Base-by-base conservation (phyloP, 2,329 filamentous ascomycete species). In the Pseudodiploospora longispora region DNA sequence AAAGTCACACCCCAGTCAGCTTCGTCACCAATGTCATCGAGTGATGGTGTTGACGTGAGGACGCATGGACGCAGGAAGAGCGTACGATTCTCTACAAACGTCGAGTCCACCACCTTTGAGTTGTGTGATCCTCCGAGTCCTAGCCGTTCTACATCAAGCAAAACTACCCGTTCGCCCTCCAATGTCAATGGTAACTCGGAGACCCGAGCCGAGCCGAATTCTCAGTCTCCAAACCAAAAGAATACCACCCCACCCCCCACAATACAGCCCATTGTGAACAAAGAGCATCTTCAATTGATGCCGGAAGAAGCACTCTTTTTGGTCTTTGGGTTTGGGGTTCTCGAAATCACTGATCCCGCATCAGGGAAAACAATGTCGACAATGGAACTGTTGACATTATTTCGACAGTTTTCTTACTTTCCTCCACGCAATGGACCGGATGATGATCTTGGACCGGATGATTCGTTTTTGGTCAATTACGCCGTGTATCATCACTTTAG, bases 401-500 rank as follows among this genome's bases (percentile, higher is more conserved):
- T 85, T 55, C 79, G 87, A 31, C 77, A 75, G 41, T 68, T 83
- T 53, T 88, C 84, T 0, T 81, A 81, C 54, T 85, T 84, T 42
- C 85, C 85, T 6, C 74, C 82, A 6, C 69, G 70, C 8, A 51
- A 58, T 3, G 59, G 56, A 1, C 54, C 62, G 1, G 53, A 59
- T 3, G 59, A 59, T 9, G 59, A 64, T 8, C 70, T 88, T 3
- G 71, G 75, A 10, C 80, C 88, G 0, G 88, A 95, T 60, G 87
- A 95, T 56, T 76, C 80, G 0, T 98, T 98, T 63, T 69, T 97
- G 19, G 63, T 95, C 1, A 83, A 87, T 46, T 98, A 97, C 58
- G 82, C 81, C 9, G 87, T 87, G 12, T 98, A 95, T 62, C 93
- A 98, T 60, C 91, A 98, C 61, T 98, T 95, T 67, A 84, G 93